Percentiles rank a stretch among this genome's conserved stretches.
These are phyloP conservation scores for Tulasnella sp. DNA, from an alignment of 768 basidiomycete genomes.

Conservation along the genomic window DNA sequence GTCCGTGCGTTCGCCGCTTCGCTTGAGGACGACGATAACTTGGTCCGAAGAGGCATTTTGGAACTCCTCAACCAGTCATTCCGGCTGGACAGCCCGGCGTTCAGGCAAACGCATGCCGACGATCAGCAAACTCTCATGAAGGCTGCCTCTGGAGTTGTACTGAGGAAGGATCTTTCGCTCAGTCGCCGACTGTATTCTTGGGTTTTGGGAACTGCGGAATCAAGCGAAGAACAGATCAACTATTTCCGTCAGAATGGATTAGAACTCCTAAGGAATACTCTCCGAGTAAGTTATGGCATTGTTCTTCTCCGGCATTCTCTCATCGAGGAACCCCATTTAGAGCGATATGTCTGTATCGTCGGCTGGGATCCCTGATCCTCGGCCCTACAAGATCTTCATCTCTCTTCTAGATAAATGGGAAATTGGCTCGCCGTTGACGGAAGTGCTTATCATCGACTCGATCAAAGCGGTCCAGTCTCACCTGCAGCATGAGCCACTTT, in stretches of 20 bases:
- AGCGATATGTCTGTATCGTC: conserved; percentile 66
- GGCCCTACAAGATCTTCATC: conserved; percentile 93
- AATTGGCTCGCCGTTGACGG: conserved; percentile 72
- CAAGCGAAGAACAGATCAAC: conserved; percentile 56
- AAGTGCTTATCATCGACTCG: conserved; percentile 65
- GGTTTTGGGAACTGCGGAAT: conserved; percentile 78
- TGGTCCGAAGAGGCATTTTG: conserved; percentile 76
- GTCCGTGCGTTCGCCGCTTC: conserved; percentile 75
- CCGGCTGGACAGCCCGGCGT: conserved; percentile 56
- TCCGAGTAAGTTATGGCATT: conserved; percentile 39
- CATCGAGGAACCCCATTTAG: conserved; percentile 27
- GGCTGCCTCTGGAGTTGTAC: conserved; percentile 76
- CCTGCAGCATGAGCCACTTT: conserved; percentile 32
- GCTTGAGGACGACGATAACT: conserved; percentile 85
- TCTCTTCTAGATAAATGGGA: conserved; percentile 96
- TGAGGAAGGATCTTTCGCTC: conserved; percentile 83
- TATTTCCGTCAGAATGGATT: conserved; percentile 62
- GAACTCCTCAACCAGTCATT: conserved; percentile 75
- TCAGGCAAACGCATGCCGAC: conserved; percentile 41
- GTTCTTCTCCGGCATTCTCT: background rate
- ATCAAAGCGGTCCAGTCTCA: conserved; percentile 40
- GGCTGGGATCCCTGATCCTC: conserved; percentile 60
- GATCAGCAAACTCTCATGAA: conserved; percentile 79
- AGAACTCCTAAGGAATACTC: conserved; percentile 54
- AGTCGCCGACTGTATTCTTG: conserved; percentile 89